Evolutionary conservation across 2,329 filamentous ascomycete species (phyloP), one percentile per base, ranked within the genome.

Genomic region (Myotisia sp.): DNA sequence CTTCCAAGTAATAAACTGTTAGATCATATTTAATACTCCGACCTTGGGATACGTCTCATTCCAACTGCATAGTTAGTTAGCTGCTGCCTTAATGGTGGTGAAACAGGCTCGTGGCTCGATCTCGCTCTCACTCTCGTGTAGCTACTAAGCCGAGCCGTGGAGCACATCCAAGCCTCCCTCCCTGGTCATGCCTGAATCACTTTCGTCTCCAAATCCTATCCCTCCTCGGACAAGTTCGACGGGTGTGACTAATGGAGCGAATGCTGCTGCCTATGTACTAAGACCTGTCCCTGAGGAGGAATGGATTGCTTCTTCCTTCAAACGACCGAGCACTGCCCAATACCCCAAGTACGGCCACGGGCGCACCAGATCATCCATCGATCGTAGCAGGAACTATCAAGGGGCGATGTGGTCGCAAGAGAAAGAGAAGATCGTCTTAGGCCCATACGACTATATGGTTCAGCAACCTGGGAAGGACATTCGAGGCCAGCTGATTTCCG

Each of bases 401-500:
- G 29, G 24, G 24, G 20, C 13, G 20, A 32, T 32, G 29, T 90
- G 82, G 81, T 74, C 70, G 5, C 56, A 65, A 2, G 71, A 79
- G 47, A 87, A 90, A 62, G 80, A 90, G 54, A 72, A 72, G 52
- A 76, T 86, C 41, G 62, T 92, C 34, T 64, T 76, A 32, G 83
- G 76, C 0, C 84, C 83, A 1, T 92, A 74, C 48, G 76, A 87
- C 50, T 92, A 92, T 54, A 67, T 90, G 40, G 70, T 75, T 49
- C 70, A 71, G 29, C 77, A 84, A 41, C 80, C 81, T 0, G 83
- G 83, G 43, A 60, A 61, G 34, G 54, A 53, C 7, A 47, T 61
- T 24, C 46, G 56, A 7, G 43, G 49, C 9, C 45, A 48, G 19
- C 36, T 59, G 5, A 53, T 60, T 37, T 46, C 53, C 16, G 55